Evolutionary conservation across 306 rosid species (phyloP).

Genomic region (Trifolium pratense): DNA sequence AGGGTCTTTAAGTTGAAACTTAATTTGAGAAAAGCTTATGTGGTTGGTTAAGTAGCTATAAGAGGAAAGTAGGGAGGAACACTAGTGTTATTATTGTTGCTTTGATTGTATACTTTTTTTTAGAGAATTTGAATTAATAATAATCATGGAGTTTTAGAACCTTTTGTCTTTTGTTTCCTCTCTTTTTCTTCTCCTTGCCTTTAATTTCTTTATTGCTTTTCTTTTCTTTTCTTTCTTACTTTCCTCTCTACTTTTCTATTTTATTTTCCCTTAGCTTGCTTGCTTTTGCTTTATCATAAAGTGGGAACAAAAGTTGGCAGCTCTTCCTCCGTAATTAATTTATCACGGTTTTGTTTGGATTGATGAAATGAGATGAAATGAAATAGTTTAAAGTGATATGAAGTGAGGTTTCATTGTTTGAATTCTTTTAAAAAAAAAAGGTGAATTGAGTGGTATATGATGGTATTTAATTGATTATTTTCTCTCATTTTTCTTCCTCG

Average conservation of each 20-base stretch:
- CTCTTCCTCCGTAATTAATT: constrained; percentile 64
- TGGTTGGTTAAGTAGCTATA: constrained; percentile 61
- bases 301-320: constrained; percentile 80
- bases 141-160: constrained; percentile 73
- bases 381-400: too few species aligned
- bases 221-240: constrained; percentile 50
- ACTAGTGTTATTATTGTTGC: neutral
- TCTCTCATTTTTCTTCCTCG: too few species aligned
- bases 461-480: too few species aligned
- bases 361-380: too few species aligned
- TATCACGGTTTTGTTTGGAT: too few species aligned
- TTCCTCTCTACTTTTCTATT: constrained; percentile 52
- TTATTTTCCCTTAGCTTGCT: constrained; percentile 39
- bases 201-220: constrained; percentile 56
- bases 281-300: constrained; percentile 89
- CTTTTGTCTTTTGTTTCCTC: constrained; percentile 51
- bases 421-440: too few species aligned
- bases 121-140: constrained; percentile 63
- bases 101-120: constrained; percentile 44
- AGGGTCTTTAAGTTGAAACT: constrained; percentile 61
- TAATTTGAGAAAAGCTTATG: constrained; percentile 58
- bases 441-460: too few species aligned
- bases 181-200: constrained; percentile 36
- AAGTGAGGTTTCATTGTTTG: too few species aligned
- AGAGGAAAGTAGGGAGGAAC: constrained; percentile 33